phyloP scores from a whole-genome alignment of 495 filamentous ascomycete species.

The Podospora australis region DNA sequence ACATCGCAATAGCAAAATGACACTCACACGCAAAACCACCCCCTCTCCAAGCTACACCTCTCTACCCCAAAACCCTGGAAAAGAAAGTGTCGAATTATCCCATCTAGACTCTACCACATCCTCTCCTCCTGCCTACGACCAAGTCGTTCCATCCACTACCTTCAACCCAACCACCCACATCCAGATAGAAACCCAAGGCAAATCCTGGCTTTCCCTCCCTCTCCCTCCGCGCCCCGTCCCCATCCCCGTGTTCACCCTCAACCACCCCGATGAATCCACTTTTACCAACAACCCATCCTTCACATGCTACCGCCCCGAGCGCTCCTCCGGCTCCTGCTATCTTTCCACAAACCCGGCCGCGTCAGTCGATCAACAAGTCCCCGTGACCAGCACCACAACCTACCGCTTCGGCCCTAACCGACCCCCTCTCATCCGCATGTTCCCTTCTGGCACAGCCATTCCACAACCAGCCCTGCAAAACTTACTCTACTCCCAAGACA shows the following conservation, averaged over 20 bases:
- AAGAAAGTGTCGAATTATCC: conserved; percentile 14
- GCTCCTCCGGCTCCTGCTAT: conserved; percentile 37
- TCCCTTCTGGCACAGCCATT: too few species aligned
- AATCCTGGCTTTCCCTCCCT: conserved; percentile 37
- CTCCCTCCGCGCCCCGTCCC: conserved; percentile 34
- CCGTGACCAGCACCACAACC: too few species aligned
- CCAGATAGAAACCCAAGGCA: conserved; percentile 42
- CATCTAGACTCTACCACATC: conserved; percentile 8
- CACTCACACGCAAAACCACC: too few species aligned
- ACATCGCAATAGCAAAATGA: too few species aligned
- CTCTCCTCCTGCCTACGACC: conserved; percentile 7
- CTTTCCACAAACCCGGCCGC: conserved; percentile 16
- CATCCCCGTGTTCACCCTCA: conserved; percentile 39
- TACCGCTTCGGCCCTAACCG: conserved; percentile 47
- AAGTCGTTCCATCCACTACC: not conserved
- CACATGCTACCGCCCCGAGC: conserved; percentile 36
- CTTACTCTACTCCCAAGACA: too few species aligned
- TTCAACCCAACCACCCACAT: conserved; percentile 35
- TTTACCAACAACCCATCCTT: conserved; percentile 29
- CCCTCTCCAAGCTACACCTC: conserved; percentile 4
- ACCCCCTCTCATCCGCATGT: conserved; percentile 21
- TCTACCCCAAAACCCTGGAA: too few species aligned
- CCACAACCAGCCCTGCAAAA: too few species aligned
- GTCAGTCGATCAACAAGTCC: conserved; percentile 18
- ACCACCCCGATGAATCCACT: too few species aligned